Percentiles rank a stretch among this genome's conserved stretches.
Evolutionary conservation across 1,284 basidiomycete genomes (phyloP).

Genomic region (Cryptococcus sp.): DNA sequence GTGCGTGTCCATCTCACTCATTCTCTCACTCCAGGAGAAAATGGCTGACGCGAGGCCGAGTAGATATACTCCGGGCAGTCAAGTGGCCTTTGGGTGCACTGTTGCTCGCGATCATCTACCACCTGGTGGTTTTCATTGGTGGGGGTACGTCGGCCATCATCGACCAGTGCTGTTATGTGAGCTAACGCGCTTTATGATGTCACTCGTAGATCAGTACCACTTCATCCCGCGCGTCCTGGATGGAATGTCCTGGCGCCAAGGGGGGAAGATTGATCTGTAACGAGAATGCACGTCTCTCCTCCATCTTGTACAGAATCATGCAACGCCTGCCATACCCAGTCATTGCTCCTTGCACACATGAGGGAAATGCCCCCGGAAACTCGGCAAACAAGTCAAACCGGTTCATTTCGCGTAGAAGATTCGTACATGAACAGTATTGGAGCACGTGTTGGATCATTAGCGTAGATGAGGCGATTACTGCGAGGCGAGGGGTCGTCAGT

Average conservation of each 20-base stretch:
- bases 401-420: no score
- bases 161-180: neutral
- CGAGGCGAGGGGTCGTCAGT: neutral
- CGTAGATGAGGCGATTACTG: neutral
- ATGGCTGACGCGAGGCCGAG: neutral
- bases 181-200: neutral
- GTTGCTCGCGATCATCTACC: constrained; percentile 37
- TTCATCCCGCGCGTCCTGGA: constrained; percentile 34
- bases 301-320: no score
- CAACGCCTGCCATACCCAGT: no score
- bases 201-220: constrained; percentile 33
- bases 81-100: constrained; percentile 34
- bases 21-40: neutral
- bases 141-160: constrained; percentile 39
- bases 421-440: no score
- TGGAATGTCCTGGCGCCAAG: constrained; percentile 20
- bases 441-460: no score
- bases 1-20: constrained; percentile 23
- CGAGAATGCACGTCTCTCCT: no score
- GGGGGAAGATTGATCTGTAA: neutral
- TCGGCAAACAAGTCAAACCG: no score
- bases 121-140: constrained; percentile 24
- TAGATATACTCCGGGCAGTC: constrained; percentile 30
- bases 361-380: no score
- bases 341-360: no score